phyloP scores from a whole-genome alignment of 1,284 basidiomycete species.

The Tilletia walkeri region DNA sequence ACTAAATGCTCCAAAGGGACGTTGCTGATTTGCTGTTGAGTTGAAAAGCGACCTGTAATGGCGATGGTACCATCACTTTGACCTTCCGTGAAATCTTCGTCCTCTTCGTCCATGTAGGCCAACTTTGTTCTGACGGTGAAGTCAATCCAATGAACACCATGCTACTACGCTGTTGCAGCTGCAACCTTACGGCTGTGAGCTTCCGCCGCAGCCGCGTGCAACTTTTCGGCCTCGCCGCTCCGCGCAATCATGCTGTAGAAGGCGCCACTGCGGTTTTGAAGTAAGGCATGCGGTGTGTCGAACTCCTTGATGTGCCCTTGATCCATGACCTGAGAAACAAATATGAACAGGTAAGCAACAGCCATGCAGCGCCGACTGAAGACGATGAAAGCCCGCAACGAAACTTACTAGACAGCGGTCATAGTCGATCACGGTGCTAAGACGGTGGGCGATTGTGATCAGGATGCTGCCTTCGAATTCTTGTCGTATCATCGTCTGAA shows the following conservation, averaged over 20 bases:
- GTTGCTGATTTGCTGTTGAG: too few species aligned
- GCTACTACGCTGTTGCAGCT: too few species aligned
- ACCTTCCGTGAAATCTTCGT: too few species aligned
- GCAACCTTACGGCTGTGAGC: background rate
- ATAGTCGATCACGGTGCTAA: slow-evolving; percentile 19
- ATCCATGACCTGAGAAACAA: slow-evolving; percentile 15
- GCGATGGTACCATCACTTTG: too few species aligned
- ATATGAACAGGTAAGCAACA: background rate
- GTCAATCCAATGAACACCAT: too few species aligned
- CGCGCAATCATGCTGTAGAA: slow-evolving; percentile 15
- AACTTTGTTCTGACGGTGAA: too few species aligned
- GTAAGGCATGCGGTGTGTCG: slow-evolving; percentile 17
- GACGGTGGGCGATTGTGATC: slow-evolving; percentile 18
- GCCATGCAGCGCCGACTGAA: background rate
- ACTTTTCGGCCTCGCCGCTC: slow-evolving; percentile 15
- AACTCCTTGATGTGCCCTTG: slow-evolving; percentile 16
- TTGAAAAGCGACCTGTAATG: too few species aligned
- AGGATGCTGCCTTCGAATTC: slow-evolving; percentile 65
- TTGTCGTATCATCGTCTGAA: slow-evolving; percentile 75
- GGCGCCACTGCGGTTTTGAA: background rate
- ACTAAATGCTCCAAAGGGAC: too few species aligned
- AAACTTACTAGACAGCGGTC: slow-evolving; percentile 13
- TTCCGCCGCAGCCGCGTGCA: slow-evolving; percentile 16
- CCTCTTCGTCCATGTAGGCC: too few species aligned
- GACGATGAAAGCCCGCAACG: background rate